Evolutionary conservation across 345 rosid species (phyloP), one percentile per base, ranked within the genome.

Genomic region (Pseudoturritis turrita): DNA sequence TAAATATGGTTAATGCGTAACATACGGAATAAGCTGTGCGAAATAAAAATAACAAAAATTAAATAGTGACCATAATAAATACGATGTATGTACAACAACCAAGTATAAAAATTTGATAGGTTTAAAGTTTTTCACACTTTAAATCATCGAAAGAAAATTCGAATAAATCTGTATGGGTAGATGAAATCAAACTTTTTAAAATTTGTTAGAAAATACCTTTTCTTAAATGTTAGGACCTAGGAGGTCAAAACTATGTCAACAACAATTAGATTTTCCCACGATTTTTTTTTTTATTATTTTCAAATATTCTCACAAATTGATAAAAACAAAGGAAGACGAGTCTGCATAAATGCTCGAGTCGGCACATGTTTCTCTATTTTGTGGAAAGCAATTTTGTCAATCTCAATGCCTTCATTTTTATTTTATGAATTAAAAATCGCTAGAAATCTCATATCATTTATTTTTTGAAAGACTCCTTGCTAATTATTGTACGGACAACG

Each of bases 311-410:
- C 51, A 39, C 51, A 73, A 35, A 73, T 53, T 73, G 35, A 65
- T 39, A 47, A 13, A 35, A 57, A 22, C 55, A 68, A 47, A 14
- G 51, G 60, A 31, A 50, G 15, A 63, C 50, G 43, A 50, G 70
- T 39, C 43, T 74, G 45, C 83, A 66, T 78, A 13, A 75, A 82
- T 74, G 58, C 46, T 83, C 73, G 85, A 65, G 81, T 78, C 81
- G 68, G 72, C 79, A 74, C 81, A 82, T 78, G 84, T 83, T 82
- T 77, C 71, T 57, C 59, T 49, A 74, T 74, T 37, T 65, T 49
- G 28, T 58, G 72, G 61, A 46, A 66, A 66, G 22, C 61, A 74
- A 45, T 47, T 33, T 65, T 65, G 72, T 50, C 44, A 58, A 65
- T 74, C 54, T 74, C 78, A 49, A 74, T 65, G 72, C 61, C 65